Conservation (phyloP, 1,284 basidiomycete species). For the Ceratobasidium sp. region DNA sequence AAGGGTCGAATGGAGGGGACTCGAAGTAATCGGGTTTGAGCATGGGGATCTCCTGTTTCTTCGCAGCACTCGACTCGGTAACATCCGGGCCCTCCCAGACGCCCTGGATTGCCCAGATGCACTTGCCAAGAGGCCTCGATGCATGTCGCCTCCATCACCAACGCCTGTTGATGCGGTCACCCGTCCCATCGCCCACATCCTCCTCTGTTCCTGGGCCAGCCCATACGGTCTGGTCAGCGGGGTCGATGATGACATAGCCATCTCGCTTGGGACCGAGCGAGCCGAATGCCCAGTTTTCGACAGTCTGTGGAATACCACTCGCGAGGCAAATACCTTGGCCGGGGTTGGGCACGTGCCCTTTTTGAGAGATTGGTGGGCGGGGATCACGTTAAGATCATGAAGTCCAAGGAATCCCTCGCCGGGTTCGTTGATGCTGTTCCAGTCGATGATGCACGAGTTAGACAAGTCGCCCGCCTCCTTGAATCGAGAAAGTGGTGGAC, state of each 20-base stretch:
- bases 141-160: conserved; percentile 86
- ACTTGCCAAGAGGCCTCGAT: conserved; percentile 85
- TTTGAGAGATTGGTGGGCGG: conserved; percentile 75
- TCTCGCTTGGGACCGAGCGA: conserved; percentile 79
- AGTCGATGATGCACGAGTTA: conserved; percentile 91
- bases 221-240: conserved; percentile 81
- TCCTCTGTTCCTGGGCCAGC: conserved; percentile 63
- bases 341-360: conserved; percentile 91
- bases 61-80: conserved; percentile 55
- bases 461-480: conserved; percentile 75
- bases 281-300: conserved; percentile 89
- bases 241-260: conserved; percentile 84
- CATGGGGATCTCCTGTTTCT: conserved; percentile 52
- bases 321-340: conserved; percentile 86
- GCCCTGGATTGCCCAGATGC: conserved; percentile 92
- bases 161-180: conserved; percentile 46
- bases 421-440: conserved; percentile 97
- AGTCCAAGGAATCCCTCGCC: conserved; percentile 87
- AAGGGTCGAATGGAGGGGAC: conserved; percentile 55
- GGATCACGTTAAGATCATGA: conserved; percentile 72
- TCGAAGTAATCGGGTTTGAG: conserved; percentile 85
- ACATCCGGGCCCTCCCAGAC: conserved; percentile 82
- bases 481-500: conserved; percentile 78
- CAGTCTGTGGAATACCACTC: conserved; percentile 84
- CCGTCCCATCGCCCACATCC: conserved; percentile 42